Conservation (phyloP, 2,329 filamentous ascomycete species). For the Cryphonectria naterciae region DNA sequence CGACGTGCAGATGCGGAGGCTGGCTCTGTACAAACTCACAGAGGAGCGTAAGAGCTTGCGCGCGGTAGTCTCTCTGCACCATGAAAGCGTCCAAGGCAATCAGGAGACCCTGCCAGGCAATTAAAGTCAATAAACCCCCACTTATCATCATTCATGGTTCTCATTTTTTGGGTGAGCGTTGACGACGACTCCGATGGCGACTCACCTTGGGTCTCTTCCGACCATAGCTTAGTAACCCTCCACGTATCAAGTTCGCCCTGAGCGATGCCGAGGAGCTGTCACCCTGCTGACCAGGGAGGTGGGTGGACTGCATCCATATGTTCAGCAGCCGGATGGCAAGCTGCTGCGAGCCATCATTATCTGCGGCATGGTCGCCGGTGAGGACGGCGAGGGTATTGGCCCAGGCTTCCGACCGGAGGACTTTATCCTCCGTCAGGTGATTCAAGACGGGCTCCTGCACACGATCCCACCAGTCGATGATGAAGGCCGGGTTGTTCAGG, state of each 20-base stretch:
- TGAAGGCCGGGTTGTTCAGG: slow-evolving; percentile 64
- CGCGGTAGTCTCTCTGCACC: slow-evolving; percentile 65
- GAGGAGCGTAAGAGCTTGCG: slow-evolving; percentile 67
- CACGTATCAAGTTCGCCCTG: slow-evolving; percentile 55
- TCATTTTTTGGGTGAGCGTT: neutral
- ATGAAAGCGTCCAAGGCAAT: slow-evolving; percentile 67
- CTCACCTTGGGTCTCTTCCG: slow-evolving; percentile 66
- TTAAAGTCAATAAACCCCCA: slow-evolving; percentile 31
- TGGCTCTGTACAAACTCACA: slow-evolving; percentile 75
- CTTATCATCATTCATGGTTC: slow-evolving; percentile 1
- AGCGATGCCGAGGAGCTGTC: slow-evolving; percentile 45
- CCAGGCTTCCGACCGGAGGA: slow-evolving; percentile 65
- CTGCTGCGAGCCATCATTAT: slow-evolving; percentile 46
- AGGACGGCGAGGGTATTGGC: slow-evolving; percentile 68
- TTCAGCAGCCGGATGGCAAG: slow-evolving; percentile 61
- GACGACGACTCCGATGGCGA: neutral
- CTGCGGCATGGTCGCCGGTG: slow-evolving; percentile 62
- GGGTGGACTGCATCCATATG: slow-evolving; percentile 59
- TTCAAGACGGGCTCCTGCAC: slow-evolving; percentile 59
- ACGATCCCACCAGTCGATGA: slow-evolving; percentile 74
- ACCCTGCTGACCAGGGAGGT: slow-evolving; percentile 41
- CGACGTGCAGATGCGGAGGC: slow-evolving; percentile 77
- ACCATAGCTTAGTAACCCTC: slow-evolving; percentile 63
- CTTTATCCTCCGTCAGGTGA: slow-evolving; percentile 63
- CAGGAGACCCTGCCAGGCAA: slow-evolving; percentile 62